phyloP scores from a whole-genome alignment of 306 rosid genomes.

The Casuarina equisetifolia region DNA sequence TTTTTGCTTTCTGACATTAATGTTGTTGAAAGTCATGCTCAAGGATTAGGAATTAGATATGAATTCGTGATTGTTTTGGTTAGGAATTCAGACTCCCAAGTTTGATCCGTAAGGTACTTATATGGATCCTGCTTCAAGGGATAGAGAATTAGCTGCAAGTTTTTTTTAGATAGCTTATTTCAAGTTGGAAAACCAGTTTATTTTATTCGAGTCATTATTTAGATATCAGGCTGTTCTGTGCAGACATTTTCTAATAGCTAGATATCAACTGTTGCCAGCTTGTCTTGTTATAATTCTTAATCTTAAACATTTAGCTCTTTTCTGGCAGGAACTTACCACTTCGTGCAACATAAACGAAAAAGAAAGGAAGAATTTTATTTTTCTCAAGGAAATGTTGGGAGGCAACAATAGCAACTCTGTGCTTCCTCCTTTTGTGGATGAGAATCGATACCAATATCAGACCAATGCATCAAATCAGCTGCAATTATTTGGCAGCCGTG shows the following conservation, averaged over 20 bases:
- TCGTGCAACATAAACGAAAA: slow-evolving; percentile 8
- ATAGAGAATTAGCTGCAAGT: background rate
- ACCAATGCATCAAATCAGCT: slow-evolving; percentile 67
- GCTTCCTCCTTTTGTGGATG: slow-evolving; percentile 75
- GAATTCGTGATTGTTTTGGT: background rate
- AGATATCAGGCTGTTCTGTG: background rate
- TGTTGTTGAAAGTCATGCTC: background rate
- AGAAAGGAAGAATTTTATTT: slow-evolving; percentile 20
- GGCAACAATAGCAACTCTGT: slow-evolving; percentile 64
- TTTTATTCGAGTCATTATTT: background rate
- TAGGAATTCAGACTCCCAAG: background rate
- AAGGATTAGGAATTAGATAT: background rate
- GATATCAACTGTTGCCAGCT: slow-evolving; percentile 9
- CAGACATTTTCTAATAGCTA: background rate
- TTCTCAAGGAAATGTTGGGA: slow-evolving; percentile 58
- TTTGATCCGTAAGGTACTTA: background rate
- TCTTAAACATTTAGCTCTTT: background rate
- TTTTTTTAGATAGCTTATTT: background rate
- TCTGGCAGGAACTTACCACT: slow-evolving; percentile 29
- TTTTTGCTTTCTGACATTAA: background rate
- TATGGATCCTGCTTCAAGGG: background rate
- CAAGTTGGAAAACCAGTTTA: background rate
- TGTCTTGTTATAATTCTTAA: slow-evolving; percentile 19
- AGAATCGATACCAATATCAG: slow-evolving; percentile 55
- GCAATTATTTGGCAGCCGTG: slow-evolving; percentile 79